Evolutionary conservation across 164 flowering plant genomes (phyloP), one percentile per base, ranked within the genome.

Genomic region (Buxus sempervirens): DNA sequence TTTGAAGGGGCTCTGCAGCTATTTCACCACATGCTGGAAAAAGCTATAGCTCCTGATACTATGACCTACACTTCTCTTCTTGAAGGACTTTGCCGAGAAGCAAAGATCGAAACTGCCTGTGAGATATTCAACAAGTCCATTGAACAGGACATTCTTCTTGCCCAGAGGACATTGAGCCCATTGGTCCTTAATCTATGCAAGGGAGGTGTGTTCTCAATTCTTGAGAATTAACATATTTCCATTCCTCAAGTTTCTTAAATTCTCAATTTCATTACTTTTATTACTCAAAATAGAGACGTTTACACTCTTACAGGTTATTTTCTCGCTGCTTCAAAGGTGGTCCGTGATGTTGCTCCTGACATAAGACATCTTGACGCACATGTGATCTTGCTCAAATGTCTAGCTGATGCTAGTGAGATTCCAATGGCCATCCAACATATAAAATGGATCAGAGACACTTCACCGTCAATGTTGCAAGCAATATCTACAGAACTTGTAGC

Each of bases 21-120:
- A 6, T 86, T 89, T 67, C 48, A 76, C 41, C 88, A 81, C 65
- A 90, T 94, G 98, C 22, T 84, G 53, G 88, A 70, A 64, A 91
- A 83, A 80, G 84, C 83, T 23, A 73, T 91, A 28, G 18, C 49
- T 21, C 95, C 98, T 4, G 86, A 91, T 80, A 60, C 62, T 27
- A 57, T 65, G 16, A 84, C 83, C 16, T 90, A 89, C 76, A 80
- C 76, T 22, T 81, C 82, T 14, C 84, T 94, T 23, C 83, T 91
- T 38, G 77, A 71, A 65, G 95, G 96, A 42, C 81, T 94, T 61
- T 89, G 91, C 64, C 79, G 74, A 70, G 90, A 81, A 70, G 66
- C 72, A 65, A 81, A 88, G 53, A 25, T 84, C 45, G 85, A 90
- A 67, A 75, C 72, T 51, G 88, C 95, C 58, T 68, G 80, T 73